Percentiles rank a stretch among this genome's conserved stretches.
Conservation (phyloP, 352 stramenopile genomes). For the Globisporangium solare region DNA sequence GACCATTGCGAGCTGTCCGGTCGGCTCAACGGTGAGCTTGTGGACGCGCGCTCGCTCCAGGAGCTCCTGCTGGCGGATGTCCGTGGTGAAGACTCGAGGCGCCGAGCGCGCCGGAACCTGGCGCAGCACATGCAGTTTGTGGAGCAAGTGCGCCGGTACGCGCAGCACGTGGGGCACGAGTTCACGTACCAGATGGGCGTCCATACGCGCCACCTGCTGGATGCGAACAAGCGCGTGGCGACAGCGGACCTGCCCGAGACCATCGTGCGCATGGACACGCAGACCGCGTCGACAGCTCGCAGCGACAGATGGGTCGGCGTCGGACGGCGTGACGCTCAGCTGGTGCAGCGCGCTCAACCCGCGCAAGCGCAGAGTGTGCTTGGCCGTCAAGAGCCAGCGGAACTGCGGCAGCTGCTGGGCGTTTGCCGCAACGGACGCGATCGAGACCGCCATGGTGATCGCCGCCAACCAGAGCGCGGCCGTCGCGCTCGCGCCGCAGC, state of each 20-base stretch:
- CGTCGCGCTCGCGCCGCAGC: constrained; percentile 63
- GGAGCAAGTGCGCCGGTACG: constrained; percentile 63
- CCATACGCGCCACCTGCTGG: constrained; percentile 50
- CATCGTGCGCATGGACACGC: constrained; percentile 51
- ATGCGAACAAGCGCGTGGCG: constrained; percentile 18
- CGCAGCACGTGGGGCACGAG: constrained; percentile 42
- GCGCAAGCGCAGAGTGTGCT: constrained; percentile 52
- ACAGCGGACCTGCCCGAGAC: constrained; percentile 28
- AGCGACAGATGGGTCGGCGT: constrained; percentile 9
- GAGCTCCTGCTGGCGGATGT: constrained; percentile 40
- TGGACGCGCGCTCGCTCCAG: constrained; percentile 29
- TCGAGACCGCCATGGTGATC: constrained; percentile 67
- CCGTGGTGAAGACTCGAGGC: constrained; percentile 3
- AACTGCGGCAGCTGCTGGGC: constrained; percentile 78
- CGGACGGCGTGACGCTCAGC: constrained; percentile 32
- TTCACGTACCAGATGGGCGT: constrained; percentile 67
- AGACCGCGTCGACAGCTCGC: constrained; percentile 16
- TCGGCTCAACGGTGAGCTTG: constrained; percentile 22
- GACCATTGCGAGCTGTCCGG: constrained; percentile 36
- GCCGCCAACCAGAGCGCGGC: constrained; percentile 43
- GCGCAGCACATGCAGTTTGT: constrained; percentile 65
- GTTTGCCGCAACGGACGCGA: constrained; percentile 65
- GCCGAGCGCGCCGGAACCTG: constrained; percentile 34
- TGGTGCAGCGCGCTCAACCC: constrained; percentile 68
- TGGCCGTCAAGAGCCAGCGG: constrained; percentile 67